Conservation (phyloP, 2,329 filamentous ascomycete species). For the Fusarium globosum region DNA sequence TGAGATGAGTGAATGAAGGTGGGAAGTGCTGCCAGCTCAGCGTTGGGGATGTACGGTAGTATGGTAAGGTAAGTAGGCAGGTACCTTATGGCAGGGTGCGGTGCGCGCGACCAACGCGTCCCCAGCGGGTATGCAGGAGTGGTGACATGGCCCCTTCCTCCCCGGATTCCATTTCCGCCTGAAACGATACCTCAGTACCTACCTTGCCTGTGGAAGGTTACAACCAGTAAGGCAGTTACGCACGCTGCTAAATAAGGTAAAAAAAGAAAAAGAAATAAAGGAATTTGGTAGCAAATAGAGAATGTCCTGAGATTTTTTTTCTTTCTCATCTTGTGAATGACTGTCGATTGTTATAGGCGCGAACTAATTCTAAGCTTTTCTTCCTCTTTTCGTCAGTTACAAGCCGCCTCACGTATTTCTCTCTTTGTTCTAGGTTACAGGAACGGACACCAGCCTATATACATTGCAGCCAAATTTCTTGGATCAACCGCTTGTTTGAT, state of each 20-base stretch:
- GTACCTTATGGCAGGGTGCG: neutral
- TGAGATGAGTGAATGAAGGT: constrained; percentile 33
- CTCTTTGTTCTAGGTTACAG: constrained; percentile 45
- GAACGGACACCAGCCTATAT: constrained; percentile 88
- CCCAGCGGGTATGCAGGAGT: constrained; percentile 21
- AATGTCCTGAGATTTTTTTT: neutral
- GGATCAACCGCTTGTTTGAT: constrained; percentile 87
- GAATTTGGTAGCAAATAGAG: neutral
- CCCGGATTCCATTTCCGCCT: constrained; percentile 1
- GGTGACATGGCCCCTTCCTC: neutral
- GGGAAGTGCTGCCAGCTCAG: constrained; percentile 24
- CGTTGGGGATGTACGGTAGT: constrained; percentile 25
- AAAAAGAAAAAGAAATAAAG: neutral
- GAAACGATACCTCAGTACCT: neutral
- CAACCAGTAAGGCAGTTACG: neutral
- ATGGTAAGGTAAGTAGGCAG: neutral
- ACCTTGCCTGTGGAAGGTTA: neutral
- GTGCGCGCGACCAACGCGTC: constrained; percentile 42
- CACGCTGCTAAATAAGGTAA: neutral
- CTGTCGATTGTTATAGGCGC: neutral
- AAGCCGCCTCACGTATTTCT: neutral
- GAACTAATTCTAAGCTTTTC: neutral
- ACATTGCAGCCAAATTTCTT: constrained; percentile 88
- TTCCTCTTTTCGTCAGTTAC: neutral
- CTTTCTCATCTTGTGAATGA: neutral